Percentiles rank a stretch among this genome's conserved stretches.
Conservation (phyloP, 768 basidiomycete genomes). For the Russula compacta region DNA sequence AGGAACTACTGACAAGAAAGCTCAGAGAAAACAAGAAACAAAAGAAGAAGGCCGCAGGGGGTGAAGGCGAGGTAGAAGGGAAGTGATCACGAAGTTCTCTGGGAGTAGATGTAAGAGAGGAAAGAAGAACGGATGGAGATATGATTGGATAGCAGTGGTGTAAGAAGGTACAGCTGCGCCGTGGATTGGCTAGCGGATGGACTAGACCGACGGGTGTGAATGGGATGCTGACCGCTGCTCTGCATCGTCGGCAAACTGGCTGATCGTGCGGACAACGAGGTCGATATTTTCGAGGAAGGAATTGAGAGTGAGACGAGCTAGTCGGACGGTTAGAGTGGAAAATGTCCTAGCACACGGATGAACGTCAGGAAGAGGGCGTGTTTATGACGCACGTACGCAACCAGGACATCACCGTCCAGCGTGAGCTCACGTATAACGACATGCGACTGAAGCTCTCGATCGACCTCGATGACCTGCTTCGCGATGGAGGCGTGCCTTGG, state of each 20-base stretch:
- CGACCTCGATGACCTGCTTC: constrained; percentile 78
- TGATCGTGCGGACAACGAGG: constrained; percentile 72
- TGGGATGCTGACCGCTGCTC: constrained; percentile 21
- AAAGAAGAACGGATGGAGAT: constrained; percentile 16
- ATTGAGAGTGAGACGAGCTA: constrained; percentile 79
- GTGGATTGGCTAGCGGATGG: constrained; percentile 12
- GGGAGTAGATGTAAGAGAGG: constrained; percentile 1
- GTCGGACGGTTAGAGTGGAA: constrained; percentile 69
- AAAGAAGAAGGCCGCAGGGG: constrained; percentile 74
- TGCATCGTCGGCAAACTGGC: constrained; percentile 68
- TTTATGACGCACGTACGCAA: constrained; percentile 51
- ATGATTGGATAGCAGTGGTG: constrained; percentile 20
- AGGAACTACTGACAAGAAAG: constrained; percentile 65
- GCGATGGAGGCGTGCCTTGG: constrained; percentile 71
- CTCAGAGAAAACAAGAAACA: constrained; percentile 88
- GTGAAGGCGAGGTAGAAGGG: constrained; percentile 38
- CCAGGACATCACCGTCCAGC: constrained; percentile 57
- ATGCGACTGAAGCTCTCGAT: constrained; percentile 72
- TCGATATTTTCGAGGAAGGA: constrained; percentile 87
- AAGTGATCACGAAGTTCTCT: constrained; percentile 23
- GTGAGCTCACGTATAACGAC: constrained; percentile 66
- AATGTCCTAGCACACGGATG: constrained; percentile 43
- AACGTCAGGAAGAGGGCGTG: constrained; percentile 8
- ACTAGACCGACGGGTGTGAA: constrained; percentile 11
- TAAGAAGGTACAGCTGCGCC: constrained; percentile 15